Percentiles rank a stretch among this genome's conserved stretches.
Evolutionary conservation across 345 rosid species (phyloP).

Genomic region (Lepidium sativum): DNA sequence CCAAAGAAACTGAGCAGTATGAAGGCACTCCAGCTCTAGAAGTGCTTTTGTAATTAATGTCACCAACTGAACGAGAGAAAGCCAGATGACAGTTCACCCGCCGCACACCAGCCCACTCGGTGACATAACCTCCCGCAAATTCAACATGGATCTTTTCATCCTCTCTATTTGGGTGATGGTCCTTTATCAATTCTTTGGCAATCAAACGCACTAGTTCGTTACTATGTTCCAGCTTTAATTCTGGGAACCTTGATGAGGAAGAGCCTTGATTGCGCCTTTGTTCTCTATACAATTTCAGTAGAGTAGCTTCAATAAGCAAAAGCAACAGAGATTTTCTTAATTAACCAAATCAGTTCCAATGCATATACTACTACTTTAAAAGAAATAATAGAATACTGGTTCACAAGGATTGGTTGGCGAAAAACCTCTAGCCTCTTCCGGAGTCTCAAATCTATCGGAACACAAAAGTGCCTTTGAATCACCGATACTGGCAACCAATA

Average conservation of each 20-base stretch:
- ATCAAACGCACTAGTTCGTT: slow-evolving; percentile 44
- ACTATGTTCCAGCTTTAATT: slow-evolving; percentile 35
- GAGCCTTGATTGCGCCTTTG: slow-evolving; percentile 45
- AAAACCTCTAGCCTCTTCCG: slow-evolving; percentile 73
- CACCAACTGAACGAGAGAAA: slow-evolving; percentile 89
- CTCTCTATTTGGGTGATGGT: slow-evolving; percentile 85
- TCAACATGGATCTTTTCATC: slow-evolving; percentile 86
- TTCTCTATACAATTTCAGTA: slow-evolving; percentile 62
- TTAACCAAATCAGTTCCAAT: background rate
- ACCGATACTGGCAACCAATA: slow-evolving; percentile 80
- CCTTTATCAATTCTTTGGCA: slow-evolving; percentile 71
- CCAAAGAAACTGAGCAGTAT: slow-evolving; percentile 59
- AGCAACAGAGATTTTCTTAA: background rate
- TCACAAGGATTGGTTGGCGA: background rate
- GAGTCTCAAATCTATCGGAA: slow-evolving; percentile 65
- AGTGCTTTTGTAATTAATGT: slow-evolving; percentile 42
- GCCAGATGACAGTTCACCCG: slow-evolving; percentile 88
- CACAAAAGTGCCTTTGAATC: slow-evolving; percentile 95
- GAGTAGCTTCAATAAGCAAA: slow-evolving; percentile 51
- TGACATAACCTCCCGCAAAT: slow-evolving; percentile 86
- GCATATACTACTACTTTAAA: background rate
- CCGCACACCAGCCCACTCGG: slow-evolving; percentile 66
- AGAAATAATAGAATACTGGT: background rate
- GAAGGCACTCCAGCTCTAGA: slow-evolving; percentile 40
- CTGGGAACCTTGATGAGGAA: slow-evolving; percentile 36